These are phyloP conservation scores for Trichocomaceae sp. DNA, from an alignment of 2,329 filamentous ascomycete genomes.

Conservation along the genomic window DNA sequence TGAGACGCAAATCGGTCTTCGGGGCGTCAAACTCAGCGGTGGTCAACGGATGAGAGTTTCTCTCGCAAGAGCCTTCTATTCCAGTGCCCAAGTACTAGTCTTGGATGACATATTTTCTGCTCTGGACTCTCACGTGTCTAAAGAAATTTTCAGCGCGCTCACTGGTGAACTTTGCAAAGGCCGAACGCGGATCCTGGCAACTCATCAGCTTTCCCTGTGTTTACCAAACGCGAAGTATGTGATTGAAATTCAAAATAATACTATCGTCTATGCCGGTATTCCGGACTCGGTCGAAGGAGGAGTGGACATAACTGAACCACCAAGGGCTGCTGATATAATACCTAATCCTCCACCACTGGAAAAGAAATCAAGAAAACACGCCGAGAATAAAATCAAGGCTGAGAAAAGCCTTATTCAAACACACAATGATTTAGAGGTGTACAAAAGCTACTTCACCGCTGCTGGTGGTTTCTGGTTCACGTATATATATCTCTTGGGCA, in stretches of 20 bases:
- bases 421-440: background rate
- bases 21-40: slow-evolving; percentile 75
- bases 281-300: background rate
- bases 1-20: slow-evolving; percentile 71
- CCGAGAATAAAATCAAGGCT: background rate
- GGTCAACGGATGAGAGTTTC: slow-evolving; percentile 78
- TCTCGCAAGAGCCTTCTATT: slow-evolving; percentile 73
- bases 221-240: slow-evolving; percentile 66
- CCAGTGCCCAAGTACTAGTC: slow-evolving; percentile 67
- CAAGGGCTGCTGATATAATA: no score
- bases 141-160: slow-evolving; percentile 68
- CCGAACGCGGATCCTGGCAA: slow-evolving; percentile 70
- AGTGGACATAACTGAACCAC: background rate
- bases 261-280: slow-evolving; percentile 12
- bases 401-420: background rate
- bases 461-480: background rate
- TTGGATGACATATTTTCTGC: slow-evolving; percentile 78
- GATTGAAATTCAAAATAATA: slow-evolving; percentile 62
- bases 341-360: background rate
- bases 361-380: background rate
- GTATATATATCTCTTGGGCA: slow-evolving; percentile 28
- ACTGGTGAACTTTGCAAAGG: slow-evolving; percentile 62
- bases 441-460: background rate
- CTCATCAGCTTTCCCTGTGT: slow-evolving; percentile 71
- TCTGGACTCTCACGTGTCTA: slow-evolving; percentile 72